Percentiles rank a stretch among this genome's conserved stretches.
Conservation (phyloP, 768 basidiomycete genomes). For the Coprinopsis sp. region DNA sequence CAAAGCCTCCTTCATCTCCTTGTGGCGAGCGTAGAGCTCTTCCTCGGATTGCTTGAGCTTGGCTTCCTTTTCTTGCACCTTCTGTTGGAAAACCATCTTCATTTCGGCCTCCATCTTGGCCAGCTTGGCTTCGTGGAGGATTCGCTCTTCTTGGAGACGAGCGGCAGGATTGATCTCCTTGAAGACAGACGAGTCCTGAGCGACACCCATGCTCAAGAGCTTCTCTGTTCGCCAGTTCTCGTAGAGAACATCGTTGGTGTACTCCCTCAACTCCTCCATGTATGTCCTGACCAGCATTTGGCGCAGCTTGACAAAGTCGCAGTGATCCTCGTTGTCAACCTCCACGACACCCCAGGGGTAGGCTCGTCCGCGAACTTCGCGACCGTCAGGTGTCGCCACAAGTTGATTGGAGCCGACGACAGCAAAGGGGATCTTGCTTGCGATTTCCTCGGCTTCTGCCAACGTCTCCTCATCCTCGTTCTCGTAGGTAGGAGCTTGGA, state of each 20-base stretch:
- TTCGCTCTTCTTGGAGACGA: constrained; percentile 92
- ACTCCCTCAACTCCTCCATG: constrained; percentile 98
- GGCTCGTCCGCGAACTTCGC: constrained; percentile 87
- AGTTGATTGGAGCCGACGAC: constrained; percentile 91
- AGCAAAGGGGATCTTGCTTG: constrained; percentile 97
- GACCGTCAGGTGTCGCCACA: constrained; percentile 81
- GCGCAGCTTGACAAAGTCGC: constrained; percentile 98
- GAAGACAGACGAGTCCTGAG: constrained; percentile 97
- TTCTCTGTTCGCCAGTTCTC: constrained; percentile 99
- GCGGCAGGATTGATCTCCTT: constrained; percentile 98
- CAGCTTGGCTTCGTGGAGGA: constrained; percentile 94
- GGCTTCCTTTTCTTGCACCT: constrained; percentile 98
- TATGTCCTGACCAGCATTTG: constrained; percentile 99
- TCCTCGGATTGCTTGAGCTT: constrained; percentile 99
- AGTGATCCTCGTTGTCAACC: constrained; percentile 98
- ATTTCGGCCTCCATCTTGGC: constrained; percentile 99
- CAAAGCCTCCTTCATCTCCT: constrained; percentile 99
- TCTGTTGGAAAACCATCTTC: constrained; percentile 99
- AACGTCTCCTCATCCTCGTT: constrained; percentile 98
- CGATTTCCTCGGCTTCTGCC: constrained; percentile 96
- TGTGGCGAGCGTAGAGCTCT: constrained; percentile 96
- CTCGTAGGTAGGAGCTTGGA: constrained; percentile 96
- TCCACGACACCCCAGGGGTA: constrained; percentile 99
- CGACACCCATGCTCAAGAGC: constrained; percentile 93
- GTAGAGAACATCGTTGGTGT: constrained; percentile 93